These are phyloP conservation scores for Gnaphalium uliginosum DNA, from an alignment of 129 eudicot species.

Conservation along the genomic window DNA sequence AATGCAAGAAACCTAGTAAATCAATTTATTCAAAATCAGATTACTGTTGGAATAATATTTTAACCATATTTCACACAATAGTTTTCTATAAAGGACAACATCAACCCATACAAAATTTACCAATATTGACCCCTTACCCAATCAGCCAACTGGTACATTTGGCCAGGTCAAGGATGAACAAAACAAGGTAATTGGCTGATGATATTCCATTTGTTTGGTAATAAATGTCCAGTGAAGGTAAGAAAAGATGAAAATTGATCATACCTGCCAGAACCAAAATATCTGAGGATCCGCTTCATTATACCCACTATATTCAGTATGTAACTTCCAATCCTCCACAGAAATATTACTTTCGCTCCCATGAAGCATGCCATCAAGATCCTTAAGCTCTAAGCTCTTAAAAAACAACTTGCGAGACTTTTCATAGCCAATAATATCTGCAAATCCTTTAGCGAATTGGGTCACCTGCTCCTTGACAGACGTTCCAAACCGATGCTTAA, in stretches of 20 bases:
- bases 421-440: conserved; percentile 44
- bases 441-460: conserved; percentile 59
- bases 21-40: background rate
- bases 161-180: background rate
- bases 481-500: conserved; percentile 58
- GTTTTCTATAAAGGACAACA: background rate
- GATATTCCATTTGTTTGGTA: background rate
- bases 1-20: too few relatives aligned
- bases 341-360: conserved; percentile 69
- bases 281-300: conserved; percentile 66
- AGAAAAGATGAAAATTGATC: background rate
- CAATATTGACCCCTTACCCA: background rate
- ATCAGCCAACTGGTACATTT: background rate
- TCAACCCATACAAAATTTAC: background rate
- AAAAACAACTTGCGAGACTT: conserved; percentile 45
- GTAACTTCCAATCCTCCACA: conserved; percentile 81
- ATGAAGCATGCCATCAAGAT: conserved; percentile 72
- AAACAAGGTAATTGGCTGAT: background rate
- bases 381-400: conserved; percentile 62
- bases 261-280: conserved; percentile 91
- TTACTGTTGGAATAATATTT: background rate
- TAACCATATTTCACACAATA: background rate
- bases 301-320: conserved; percentile 78
- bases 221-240: background rate
- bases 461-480: conserved; percentile 64